Percentiles rank a stretch among this genome's conserved stretches.
Conservation (phyloP, 345 rosid species). For the Eucalyptus sp. region DNA sequence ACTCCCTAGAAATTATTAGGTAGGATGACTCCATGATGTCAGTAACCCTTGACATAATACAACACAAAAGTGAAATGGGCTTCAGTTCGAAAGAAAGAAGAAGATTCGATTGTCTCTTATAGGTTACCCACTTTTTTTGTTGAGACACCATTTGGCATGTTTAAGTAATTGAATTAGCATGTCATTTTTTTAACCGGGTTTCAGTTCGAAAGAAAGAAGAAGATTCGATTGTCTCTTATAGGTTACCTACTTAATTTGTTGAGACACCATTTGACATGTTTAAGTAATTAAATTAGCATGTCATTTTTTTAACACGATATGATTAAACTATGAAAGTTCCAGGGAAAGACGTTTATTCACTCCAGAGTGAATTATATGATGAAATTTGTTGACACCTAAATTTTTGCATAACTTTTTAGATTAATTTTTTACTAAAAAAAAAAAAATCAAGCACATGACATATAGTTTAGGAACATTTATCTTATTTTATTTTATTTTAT, state of each 20-base stretch:
- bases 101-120: not conserved
- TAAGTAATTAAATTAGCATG: not conserved
- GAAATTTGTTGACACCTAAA: too few relatives aligned
- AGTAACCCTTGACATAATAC: not conserved
- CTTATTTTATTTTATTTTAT: too few relatives aligned
- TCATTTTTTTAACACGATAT: too few relatives aligned
- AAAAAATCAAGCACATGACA: too few relatives aligned
- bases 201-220: fast-evolving
- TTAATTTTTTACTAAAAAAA: too few relatives aligned
- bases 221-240: not conserved
- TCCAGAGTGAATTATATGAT: not conserved
- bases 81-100: fast-evolving
- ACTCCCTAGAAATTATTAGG: not conserved
- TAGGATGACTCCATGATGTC: not conserved
- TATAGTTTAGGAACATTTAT: too few relatives aligned
- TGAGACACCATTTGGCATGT: not conserved
- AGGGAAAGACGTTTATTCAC: not conserved
- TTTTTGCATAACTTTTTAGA: too few relatives aligned
- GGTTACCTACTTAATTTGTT: not conserved
- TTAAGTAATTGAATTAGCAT: too few relatives aligned
- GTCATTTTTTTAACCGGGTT: not conserved
- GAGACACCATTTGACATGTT: not conserved
- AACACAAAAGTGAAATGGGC: fast-evolving
- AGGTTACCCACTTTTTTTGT: not conserved
- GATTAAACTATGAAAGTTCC: not conserved